Percentiles rank a stretch among this genome's conserved stretches.
Conservation (phyloP, 2,329 filamentous ascomycete species). For the Ilyonectria mors-panacis region DNA sequence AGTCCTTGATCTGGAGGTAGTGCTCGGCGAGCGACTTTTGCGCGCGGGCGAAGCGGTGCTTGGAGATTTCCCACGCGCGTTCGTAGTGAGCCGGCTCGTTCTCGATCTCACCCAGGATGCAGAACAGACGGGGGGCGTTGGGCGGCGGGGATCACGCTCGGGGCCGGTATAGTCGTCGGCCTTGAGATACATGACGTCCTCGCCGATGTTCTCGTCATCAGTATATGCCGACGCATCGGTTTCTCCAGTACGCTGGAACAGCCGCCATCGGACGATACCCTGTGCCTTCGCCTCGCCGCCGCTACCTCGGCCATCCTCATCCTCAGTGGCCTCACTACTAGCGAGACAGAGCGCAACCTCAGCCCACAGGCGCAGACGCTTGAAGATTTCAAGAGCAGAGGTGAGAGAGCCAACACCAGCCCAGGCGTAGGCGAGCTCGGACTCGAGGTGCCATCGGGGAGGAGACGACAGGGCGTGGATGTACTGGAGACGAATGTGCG, state of each 20-base stretch:
- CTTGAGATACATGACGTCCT: conserved; percentile 71
- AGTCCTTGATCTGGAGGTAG: conserved; percentile 77
- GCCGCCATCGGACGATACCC: conserved; percentile 80
- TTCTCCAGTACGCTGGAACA: conserved; percentile 77
- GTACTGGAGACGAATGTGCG: conserved; percentile 83
- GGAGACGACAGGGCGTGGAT: conserved; percentile 88
- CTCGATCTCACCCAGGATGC: conserved; percentile 93
- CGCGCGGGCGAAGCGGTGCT: conserved; percentile 84
- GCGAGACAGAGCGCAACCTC: conserved; percentile 94
- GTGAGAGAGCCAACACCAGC: conserved; percentile 87
- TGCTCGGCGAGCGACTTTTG: conserved; percentile 89
- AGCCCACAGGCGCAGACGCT: conserved; percentile 92
- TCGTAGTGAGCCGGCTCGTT: conserved; percentile 82
- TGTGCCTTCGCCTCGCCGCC: conserved; percentile 85
- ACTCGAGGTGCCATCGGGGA: conserved; percentile 93
- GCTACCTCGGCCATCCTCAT: conserved; percentile 66
- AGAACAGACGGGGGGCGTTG: conserved; percentile 90
- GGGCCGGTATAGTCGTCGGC: conserved; percentile 70
- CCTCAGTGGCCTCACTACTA: conserved; percentile 70
- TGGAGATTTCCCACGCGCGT: conserved; percentile 90
- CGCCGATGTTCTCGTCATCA: conserved; percentile 65
- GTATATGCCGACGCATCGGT: conserved; percentile 54
- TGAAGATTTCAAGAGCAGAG: conserved; percentile 96
- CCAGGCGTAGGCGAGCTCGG: conserved; percentile 95
- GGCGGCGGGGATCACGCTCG: conserved; percentile 79